These are phyloP conservation scores for Vitellaria paradoxa DNA, from an alignment of 179 eudicot genomes.

Conservation along the genomic window DNA sequence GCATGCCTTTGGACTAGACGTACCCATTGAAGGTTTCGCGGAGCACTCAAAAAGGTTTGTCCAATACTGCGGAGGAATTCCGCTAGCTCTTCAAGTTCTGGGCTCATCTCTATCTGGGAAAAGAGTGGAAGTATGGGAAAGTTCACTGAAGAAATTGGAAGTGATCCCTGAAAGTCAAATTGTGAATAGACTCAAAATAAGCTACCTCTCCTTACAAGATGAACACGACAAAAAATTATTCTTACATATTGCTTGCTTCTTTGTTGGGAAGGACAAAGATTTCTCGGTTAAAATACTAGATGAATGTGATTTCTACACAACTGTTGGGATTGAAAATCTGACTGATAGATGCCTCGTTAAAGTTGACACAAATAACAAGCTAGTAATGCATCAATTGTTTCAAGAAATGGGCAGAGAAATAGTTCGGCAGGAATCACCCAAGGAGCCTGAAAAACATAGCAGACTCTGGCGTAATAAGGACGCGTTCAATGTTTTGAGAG, in stretches of 20 bases:
- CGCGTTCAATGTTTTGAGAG: background rate
- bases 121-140: constrained; percentile 9
- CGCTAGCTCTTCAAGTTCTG: constrained; percentile 20
- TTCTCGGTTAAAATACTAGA: background rate
- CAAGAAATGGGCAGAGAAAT: constrained; percentile 20
- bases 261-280: constrained; percentile 12
- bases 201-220: constrained; percentile 11
- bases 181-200: constrained; percentile 6
- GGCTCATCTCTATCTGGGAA: constrained; percentile 9
- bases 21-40: background rate
- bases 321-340: background rate
- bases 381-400: constrained; percentile 14
- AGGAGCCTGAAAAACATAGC: background rate
- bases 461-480: constrained; percentile 12
- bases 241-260: constrained; percentile 15
- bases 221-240: constrained; percentile 12
- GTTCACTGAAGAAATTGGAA: background rate
- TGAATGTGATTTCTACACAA: background rate
- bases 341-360: background rate
- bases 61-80: constrained; percentile 9
- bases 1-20: constrained; percentile 8
- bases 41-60: background rate
- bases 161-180: background rate
- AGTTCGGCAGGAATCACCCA: background rate
- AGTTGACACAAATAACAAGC: background rate